Conservation (phyloP, 768 basidiomycete species). For the Mycena alexandri region DNA sequence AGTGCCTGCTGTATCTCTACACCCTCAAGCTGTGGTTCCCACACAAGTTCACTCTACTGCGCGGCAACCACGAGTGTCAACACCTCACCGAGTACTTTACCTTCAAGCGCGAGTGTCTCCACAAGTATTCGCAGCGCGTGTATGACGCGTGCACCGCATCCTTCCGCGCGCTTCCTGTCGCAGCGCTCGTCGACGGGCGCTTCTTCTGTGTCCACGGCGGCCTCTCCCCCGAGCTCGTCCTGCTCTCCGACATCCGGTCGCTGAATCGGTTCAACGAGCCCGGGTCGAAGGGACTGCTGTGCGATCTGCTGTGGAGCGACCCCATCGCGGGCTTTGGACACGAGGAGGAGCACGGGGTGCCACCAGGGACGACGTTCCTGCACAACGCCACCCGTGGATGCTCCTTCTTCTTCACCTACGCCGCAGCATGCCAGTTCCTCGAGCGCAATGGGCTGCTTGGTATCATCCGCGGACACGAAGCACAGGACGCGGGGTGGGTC, state of each 20-base stretch:
- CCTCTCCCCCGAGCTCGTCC: constrained; percentile 87
- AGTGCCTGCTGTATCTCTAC: constrained; percentile 95
- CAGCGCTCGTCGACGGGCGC: constrained; percentile 92
- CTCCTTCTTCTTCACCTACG: constrained; percentile 92
- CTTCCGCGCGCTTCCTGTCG: constrained; percentile 90
- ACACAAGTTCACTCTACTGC: constrained; percentile 81
- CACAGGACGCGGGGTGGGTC: constrained; percentile 92
- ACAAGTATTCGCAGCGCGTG: constrained; percentile 87
- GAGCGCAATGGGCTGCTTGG: constrained; percentile 93
- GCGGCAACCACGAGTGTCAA: constrained; percentile 97
- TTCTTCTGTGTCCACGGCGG: constrained; percentile 99
- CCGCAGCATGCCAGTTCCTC: constrained; percentile 93
- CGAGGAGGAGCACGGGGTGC: constrained; percentile 74
- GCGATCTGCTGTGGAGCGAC: constrained; percentile 97
- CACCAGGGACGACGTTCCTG: constrained; percentile 71
- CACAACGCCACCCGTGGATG: constrained; percentile 93
- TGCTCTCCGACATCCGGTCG: constrained; percentile 84
- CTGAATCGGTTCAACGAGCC: constrained; percentile 95
- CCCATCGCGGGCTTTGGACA: constrained; percentile 91
- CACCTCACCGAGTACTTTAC: constrained; percentile 98
- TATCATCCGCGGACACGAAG: constrained; percentile 96
- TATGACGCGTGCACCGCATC: constrained; percentile 95
- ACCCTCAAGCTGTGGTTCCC: constrained; percentile 94
- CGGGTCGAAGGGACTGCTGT: constrained; percentile 90
- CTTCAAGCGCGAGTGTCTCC: constrained; percentile 96